Evolutionary conservation across 148 eudicot genomes (phyloP), one percentile per base, ranked within the genome.

Genomic region (Fagopyrum tataricum): DNA sequence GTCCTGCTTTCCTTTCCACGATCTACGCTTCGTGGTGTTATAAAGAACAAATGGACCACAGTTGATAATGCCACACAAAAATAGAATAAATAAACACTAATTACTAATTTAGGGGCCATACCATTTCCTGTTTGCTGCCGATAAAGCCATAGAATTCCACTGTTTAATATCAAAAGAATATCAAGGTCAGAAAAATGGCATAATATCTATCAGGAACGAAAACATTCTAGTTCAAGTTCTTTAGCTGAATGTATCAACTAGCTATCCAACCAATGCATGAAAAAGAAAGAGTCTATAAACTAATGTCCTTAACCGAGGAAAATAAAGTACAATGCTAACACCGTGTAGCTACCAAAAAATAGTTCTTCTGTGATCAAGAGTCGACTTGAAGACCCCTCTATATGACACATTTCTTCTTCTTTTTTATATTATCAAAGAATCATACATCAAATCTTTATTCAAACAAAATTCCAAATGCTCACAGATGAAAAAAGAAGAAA

Each of bases 101-200:
- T 10, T 7, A 11, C 49, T 8, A 46, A 46, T 46, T 46, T 6
- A 46, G 49, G 8, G 49, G 10, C 47, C 84, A 76, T 83, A 93
- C 98, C 98, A 75, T 88, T 87, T 81, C 93, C 98, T 72, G 91
- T 72, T 83, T 88, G 91, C 81, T 80, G 87, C 77, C 77, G 90
- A 72, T 90, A 93, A 49, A 90, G 74, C 86, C 87, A 90, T 73
- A 90, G 83, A 75, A 93, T 87, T 72, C 88, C 88, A 91, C 96
- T 92, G 93, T 83, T 79, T 14, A 53, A 78, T 74, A 73, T 67
- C 80, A 80, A 76, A 79, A 73, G 6, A 51, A 52, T 46, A 44
- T 15, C 48, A 5, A 44, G 26, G 40, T 71, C 14, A 46, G 73
- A 72, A 51, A 72, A 15, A 46, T 24, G 11, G 15, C 7, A 39